Percentiles rank a stretch among this genome's conserved stretches.
phyloP scores from a whole-genome alignment of 2,329 filamentous ascomycete genomes.

The Elsinoe perseae region DNA sequence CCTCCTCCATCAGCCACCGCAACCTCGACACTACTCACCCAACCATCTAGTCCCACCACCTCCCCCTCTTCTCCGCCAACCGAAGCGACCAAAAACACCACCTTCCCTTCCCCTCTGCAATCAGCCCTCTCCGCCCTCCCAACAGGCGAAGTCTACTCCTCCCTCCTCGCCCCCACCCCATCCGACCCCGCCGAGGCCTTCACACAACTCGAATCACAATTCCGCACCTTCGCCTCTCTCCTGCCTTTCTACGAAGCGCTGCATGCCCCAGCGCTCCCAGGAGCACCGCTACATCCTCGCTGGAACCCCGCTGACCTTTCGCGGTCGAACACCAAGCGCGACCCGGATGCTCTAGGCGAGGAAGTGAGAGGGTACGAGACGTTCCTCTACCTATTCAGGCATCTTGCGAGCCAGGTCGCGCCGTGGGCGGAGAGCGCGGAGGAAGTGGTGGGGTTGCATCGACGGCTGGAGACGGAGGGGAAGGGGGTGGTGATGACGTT shows the following conservation, averaged over 20 bases:
- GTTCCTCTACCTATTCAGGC: background rate
- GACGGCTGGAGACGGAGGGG: background rate
- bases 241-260: background rate
- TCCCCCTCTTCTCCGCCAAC: background rate
- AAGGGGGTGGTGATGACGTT: slow-evolving; percentile 1
- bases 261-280: background rate
- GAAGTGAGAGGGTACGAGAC: background rate
- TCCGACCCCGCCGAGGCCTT: background rate
- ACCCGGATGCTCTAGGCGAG: background rate
- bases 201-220: background rate
- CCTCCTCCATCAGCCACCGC: background rate
- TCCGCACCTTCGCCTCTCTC: background rate
- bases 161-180: background rate
- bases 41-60: background rate
- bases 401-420: background rate
- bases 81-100: background rate
- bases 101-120: background rate
- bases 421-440: background rate
- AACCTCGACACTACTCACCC: background rate
- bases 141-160: background rate
- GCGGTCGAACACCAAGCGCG: background rate
- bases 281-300: background rate
- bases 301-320: background rate
- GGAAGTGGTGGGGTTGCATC: background rate
- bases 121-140: background rate